Evolutionary conservation across 352 stramenopile species (phyloP).

Genomic region (Hyaloperonospora arabidopsidis): DNA sequence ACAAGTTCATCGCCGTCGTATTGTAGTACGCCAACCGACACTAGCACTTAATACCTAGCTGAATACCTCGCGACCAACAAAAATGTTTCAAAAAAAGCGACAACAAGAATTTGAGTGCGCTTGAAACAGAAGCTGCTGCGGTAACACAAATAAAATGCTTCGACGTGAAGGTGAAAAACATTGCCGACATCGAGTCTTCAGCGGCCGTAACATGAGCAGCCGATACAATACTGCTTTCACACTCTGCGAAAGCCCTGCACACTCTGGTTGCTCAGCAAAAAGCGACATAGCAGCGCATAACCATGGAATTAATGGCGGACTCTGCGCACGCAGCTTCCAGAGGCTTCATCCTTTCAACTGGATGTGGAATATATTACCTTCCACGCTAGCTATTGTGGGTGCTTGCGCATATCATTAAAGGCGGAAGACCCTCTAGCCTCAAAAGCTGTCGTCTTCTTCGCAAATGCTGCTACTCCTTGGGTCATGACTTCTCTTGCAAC

Average conservation of each 20-base stretch:
- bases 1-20: constrained; percentile 81
- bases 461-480: background rate
- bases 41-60: constrained; percentile 49
- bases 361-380: constrained; percentile 7
- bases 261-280: constrained; percentile 51
- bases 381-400: constrained; percentile 1
- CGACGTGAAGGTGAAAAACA: constrained; percentile 87
- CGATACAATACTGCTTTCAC: constrained; percentile 78
- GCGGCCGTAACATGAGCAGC: constrained; percentile 84
- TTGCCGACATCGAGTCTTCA: constrained; percentile 75
- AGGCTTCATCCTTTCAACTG: background rate
- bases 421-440: constrained; percentile 2
- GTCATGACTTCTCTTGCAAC: constrained; percentile 17
- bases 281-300: constrained; percentile 26
- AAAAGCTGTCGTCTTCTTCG: background rate
- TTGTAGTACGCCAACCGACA: constrained; percentile 84
- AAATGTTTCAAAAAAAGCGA: constrained; percentile 72
- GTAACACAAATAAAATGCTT: constrained; percentile 88
- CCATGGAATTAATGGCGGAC: constrained; percentile 15
- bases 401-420: background rate
- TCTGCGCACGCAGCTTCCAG: constrained; percentile 7
- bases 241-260: constrained; percentile 68
- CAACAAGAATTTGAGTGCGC: constrained; percentile 65
- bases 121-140: constrained; percentile 88
- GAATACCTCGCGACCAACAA: constrained; percentile 68